Evolutionary conservation across 1,284 basidiomycete species (phyloP).

Genomic region (Apiotrichum akiyoshidainum): DNA sequence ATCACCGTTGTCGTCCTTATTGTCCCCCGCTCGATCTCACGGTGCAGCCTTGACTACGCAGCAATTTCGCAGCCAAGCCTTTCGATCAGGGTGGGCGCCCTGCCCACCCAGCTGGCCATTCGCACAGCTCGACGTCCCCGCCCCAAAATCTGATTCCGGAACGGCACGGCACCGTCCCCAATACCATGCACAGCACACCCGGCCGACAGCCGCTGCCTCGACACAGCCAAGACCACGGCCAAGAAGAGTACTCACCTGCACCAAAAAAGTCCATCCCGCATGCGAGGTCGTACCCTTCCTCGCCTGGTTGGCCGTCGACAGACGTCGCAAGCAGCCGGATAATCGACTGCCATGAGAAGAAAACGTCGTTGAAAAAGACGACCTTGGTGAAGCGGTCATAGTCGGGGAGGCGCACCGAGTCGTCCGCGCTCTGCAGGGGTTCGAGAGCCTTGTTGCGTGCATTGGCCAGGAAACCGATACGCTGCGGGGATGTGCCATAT

Average conservation of each 20-base stretch:
- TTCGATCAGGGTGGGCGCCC: neutral
- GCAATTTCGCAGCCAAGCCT: neutral
- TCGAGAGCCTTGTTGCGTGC: conserved; percentile 55
- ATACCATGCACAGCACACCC: neutral
- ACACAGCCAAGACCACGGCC: neutral
- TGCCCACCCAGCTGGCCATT: neutral
- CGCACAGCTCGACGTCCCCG: neutral
- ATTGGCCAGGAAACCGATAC: conserved; percentile 54
- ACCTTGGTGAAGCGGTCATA: conserved; percentile 53
- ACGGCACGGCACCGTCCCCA: neutral
- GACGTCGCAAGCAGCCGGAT: conserved; percentile 56
- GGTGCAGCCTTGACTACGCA: too few species aligned
- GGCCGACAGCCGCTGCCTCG: neutral
- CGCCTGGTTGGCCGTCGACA: conserved; percentile 16
- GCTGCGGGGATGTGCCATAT: conserved; percentile 49
- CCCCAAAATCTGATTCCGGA: neutral
- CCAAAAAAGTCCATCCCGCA: conserved; percentile 58
- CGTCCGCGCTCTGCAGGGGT: conserved; percentile 41
- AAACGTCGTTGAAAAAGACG: conserved; percentile 58
- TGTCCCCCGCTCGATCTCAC: too few species aligned
- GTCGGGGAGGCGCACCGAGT: conserved; percentile 36
- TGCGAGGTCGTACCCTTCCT: conserved; percentile 55
- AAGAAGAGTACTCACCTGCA: conserved; percentile 40
- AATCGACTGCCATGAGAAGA: conserved; percentile 54
- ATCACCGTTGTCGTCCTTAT: too few species aligned